Base-by-base conservation (phyloP, 2,329 filamentous ascomycete genomes). In the Leptographium radiaticola region DNA sequence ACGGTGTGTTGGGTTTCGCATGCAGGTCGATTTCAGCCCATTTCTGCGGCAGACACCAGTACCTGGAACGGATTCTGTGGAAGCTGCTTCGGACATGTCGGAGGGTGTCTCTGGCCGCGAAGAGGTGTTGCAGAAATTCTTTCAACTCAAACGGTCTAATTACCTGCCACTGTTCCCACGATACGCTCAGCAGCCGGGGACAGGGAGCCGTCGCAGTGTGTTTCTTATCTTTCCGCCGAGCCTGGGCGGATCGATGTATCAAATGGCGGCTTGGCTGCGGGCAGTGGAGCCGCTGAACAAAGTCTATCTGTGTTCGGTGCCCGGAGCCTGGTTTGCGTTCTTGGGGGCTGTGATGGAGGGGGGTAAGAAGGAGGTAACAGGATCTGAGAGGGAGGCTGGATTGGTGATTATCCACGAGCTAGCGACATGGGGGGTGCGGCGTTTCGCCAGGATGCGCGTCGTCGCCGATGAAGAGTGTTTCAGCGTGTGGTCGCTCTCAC, bases 241-340 rank as follows among this genome's bases (percentile, higher is more conserved):
- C 2, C 64, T 65, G 33, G 54, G 58, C 9, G 53, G 65, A 12
- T 67, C 69, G 40, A 65, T 66, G 18, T 58, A 64, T 10, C 66
- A 73, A 10, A n/a, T 79, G 2, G 66, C 62, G 33, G 62, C 65
- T 18, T 80, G 75, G 75, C 60, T 81, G 11, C 65, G 64, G 7
- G 59, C 59, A 6, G 68, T 65, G 39, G 67, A 73, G 36, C 59
- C 67, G 0, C 57, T 66, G 2, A 75, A 71, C 58, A 67, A 65
- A 18, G 65, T 80, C 11, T 72, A 68, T 34, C 68, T 65, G 8
- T 71, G 69, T 49, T 59, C 70, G 13, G 61, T 61, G 1, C 39
- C 67, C 7, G 76, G 76, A 1, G 67, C 73, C 10, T 81, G 77
- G 77, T 57, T 63, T 6, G 65, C 63, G 79, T 81, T 56, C 34